phyloP scores from a whole-genome alignment of 2,329 filamentous ascomycete species.

The Sarocladium kiliense region DNA sequence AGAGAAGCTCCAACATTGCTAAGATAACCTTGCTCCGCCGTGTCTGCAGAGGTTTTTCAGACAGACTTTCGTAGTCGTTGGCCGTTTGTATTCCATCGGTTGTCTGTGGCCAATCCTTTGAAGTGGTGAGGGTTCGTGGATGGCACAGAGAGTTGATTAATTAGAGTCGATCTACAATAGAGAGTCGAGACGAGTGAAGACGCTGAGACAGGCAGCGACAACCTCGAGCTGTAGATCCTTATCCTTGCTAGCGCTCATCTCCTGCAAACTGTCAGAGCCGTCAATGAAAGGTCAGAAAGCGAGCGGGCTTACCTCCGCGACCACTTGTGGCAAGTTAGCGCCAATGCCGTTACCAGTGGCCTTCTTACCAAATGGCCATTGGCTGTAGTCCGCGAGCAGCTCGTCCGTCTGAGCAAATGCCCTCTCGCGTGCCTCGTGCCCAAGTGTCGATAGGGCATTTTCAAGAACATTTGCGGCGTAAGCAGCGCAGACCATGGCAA shows the following conservation, averaged over 20 bases:
- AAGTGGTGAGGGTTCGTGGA: background rate
- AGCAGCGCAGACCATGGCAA: constrained; percentile 95
- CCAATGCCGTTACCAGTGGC: constrained; percentile 77
- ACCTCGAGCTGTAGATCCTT: constrained; percentile 96
- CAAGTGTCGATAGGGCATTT: constrained; percentile 90
- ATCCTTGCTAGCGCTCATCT: constrained; percentile 81
- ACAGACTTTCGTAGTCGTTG: background rate
- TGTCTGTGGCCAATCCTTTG: background rate
- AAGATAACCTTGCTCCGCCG: background rate
- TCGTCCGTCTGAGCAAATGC: constrained; percentile 98
- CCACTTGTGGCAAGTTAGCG: constrained; percentile 83
- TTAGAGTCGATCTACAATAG: constrained; percentile 57
- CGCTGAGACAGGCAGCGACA: constrained; percentile 91
- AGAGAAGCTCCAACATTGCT: background rate
- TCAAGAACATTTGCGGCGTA: constrained; percentile 98
- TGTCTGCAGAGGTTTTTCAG: background rate
- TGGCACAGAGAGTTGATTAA: background rate
- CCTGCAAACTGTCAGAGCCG: constrained; percentile 33
- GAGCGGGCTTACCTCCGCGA: constrained; percentile 60
- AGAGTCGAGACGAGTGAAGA: constrained; percentile 96
- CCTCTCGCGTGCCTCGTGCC: constrained; percentile 88
- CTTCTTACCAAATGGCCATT: constrained; percentile 92
- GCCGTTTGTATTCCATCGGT: background rate
- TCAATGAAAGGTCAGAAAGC: background rate
- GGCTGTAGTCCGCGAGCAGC: constrained; percentile 89